Conservation (phyloP, 352 stramenopile species). For the Phytophthora meadii region DNA sequence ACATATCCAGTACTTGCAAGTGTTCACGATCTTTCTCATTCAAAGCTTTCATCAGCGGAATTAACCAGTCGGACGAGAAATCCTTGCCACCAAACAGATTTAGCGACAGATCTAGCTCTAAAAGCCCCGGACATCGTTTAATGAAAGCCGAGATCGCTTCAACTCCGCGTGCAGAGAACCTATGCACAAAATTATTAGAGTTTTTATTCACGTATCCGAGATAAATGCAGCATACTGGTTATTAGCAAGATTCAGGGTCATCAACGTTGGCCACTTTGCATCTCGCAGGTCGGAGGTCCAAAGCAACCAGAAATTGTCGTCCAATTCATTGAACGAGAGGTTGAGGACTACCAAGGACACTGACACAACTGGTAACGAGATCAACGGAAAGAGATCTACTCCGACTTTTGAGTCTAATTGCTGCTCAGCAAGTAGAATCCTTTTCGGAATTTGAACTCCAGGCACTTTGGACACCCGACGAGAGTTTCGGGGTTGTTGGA, state of each 20-base stretch:
- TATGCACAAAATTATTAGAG: neutral
- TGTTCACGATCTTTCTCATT: slow-evolving; percentile 12
- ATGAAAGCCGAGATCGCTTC: slow-evolving; percentile 35
- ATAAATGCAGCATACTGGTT: slow-evolving; percentile 46
- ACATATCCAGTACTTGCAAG: slow-evolving; percentile 51
- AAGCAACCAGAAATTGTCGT: slow-evolving; percentile 45
- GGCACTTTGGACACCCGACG: slow-evolving; percentile 9
- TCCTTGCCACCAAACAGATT: slow-evolving; percentile 34
- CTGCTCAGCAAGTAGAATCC: slow-evolving; percentile 38
- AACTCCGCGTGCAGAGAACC: slow-evolving; percentile 40
- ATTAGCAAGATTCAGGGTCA: slow-evolving; percentile 52
- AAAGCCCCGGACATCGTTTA: slow-evolving; percentile 33
- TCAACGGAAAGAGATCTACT: slow-evolving; percentile 29
- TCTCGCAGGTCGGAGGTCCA: slow-evolving; percentile 9
- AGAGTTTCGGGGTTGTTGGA: slow-evolving; percentile 15
- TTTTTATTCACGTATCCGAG: no score
- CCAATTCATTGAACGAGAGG: slow-evolving; percentile 63
- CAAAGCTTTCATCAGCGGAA: slow-evolving; percentile 11
- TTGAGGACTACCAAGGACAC: slow-evolving; percentile 36
- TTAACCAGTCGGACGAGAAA: neutral
- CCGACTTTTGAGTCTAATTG: slow-evolving; percentile 18
- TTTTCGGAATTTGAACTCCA: slow-evolving; percentile 5
- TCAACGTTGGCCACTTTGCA: slow-evolving; percentile 34
- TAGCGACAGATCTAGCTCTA: slow-evolving; percentile 58
- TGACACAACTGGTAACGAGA: slow-evolving; percentile 11